Conservation (phyloP, 768 basidiomycete genomes). For the Xanthoconium stramineum region DNA sequence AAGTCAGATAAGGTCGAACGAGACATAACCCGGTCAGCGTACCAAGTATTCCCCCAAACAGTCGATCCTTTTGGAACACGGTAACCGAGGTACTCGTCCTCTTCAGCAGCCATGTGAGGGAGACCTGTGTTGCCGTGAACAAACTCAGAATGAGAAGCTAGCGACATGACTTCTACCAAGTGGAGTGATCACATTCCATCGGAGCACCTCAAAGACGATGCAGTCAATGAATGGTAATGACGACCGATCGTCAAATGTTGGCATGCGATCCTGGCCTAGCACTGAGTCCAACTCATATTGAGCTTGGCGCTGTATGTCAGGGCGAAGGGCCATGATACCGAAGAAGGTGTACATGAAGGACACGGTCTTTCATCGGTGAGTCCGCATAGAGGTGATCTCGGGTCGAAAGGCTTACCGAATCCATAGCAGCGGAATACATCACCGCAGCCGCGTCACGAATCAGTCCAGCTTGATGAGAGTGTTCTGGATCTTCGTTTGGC, state of each 20-base stretch:
- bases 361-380: slow-evolving; percentile 2
- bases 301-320: slow-evolving; percentile 11
- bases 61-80: background rate
- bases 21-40: background rate
- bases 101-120: slow-evolving; percentile 34
- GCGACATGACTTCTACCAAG: background rate
- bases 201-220: slow-evolving; percentile 11
- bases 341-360: slow-evolving; percentile 9
- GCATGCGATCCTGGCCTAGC: slow-evolving; percentile 7
- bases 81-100: slow-evolving; percentile 26
- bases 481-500: slow-evolving; percentile 3
- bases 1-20: background rate
- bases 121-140: slow-evolving; percentile 24
- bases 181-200: slow-evolving; percentile 11
- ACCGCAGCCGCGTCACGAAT: slow-evolving; percentile 13
- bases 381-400: too few species aligned
- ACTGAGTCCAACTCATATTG: slow-evolving; percentile 13
- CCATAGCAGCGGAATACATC: slow-evolving; percentile 11
- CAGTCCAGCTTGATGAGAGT: slow-evolving; percentile 2
- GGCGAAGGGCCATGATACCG: slow-evolving; percentile 11
- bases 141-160: background rate
- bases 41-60: background rate
- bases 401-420: background rate
- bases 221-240: slow-evolving; percentile 14
- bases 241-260: slow-evolving; percentile 12